A percentile compares a stretch with the other conserved stretches of the same genome.
phyloP scores from a whole-genome alignment of 768 basidiomycete species.

The Boletus edulis region DNA sequence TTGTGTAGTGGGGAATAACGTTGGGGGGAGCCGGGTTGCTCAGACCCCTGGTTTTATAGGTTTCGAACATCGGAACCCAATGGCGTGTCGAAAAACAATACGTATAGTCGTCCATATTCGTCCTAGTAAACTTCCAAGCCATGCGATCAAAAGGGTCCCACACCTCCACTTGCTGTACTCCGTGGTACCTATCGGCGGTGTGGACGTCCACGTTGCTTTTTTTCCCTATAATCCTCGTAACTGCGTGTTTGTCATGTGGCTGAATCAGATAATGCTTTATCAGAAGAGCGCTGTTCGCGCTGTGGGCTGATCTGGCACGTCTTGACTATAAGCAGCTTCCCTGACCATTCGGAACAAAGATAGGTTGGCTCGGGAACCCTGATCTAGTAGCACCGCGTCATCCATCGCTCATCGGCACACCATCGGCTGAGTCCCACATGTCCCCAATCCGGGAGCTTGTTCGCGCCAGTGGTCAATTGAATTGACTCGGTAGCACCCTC shows the following conservation, averaged over 20 bases:
- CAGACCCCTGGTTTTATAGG: slow-evolving; percentile 28
- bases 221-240: slow-evolving; percentile 7
- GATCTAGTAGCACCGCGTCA: slow-evolving; percentile 18
- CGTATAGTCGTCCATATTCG: slow-evolving; percentile 26
- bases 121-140: slow-evolving; percentile 22
- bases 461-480: slow-evolving; percentile 3
- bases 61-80: slow-evolving; percentile 22
- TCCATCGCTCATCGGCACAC: slow-evolving; percentile 19
- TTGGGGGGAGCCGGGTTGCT: slow-evolving; percentile 11
- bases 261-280: slow-evolving; percentile 24
- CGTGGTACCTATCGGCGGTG: slow-evolving; percentile 6
- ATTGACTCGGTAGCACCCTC: slow-evolving; percentile 2
- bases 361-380: slow-evolving; percentile 21
- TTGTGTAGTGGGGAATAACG: slow-evolving; percentile 11
- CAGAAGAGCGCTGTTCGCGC: slow-evolving; percentile 19
- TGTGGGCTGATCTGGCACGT: slow-evolving; percentile 14
- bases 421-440: slow-evolving; percentile 14
- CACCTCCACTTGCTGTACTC: slow-evolving; percentile 28
- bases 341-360: slow-evolving; percentile 26
- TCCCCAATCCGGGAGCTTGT: slow-evolving; percentile 8
- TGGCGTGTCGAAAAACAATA: slow-evolving; percentile 27
- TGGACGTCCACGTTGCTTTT: slow-evolving; percentile 19
- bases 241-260: slow-evolving; percentile 32
- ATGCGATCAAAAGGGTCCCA: slow-evolving; percentile 27
- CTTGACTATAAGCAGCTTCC: slow-evolving; percentile 24